phyloP scores from a whole-genome alignment of 805 yeast genomes.

The Clavispora santaluciae region DNA sequence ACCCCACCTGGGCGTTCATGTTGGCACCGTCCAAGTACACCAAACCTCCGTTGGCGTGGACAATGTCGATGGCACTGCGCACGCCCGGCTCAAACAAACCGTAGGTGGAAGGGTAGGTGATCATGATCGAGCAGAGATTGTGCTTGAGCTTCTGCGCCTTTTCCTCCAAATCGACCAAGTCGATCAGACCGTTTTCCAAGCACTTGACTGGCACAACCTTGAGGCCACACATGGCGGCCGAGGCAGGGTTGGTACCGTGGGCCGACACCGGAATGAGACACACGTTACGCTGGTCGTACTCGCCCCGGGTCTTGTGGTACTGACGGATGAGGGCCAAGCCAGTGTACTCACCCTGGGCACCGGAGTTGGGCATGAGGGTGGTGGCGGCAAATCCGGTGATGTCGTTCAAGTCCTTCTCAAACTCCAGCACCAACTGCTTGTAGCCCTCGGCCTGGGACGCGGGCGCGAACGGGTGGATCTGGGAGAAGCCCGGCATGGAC shows the following conservation, averaged over 20 bases:
- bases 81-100: slow-evolving; percentile 95
- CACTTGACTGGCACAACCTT: slow-evolving; percentile 93
- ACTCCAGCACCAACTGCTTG: slow-evolving; percentile 63
- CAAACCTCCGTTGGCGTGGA: slow-evolving; percentile 87
- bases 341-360: slow-evolving; percentile 97
- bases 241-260: slow-evolving; percentile 98
- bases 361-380: slow-evolving; percentile 93
- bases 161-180: slow-evolving; percentile 63
- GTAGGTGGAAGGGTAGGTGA: slow-evolving; percentile 95
- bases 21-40: slow-evolving; percentile 98
- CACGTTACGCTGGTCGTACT: slow-evolving; percentile 63
- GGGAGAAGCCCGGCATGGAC: slow-evolving; percentile 89
- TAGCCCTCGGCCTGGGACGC: slow-evolving; percentile 86
- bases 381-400: slow-evolving; percentile 92
- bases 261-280: slow-evolving; percentile 97
- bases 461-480: slow-evolving; percentile 92
- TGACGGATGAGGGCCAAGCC: slow-evolving; percentile 84
- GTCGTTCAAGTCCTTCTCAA: slow-evolving; percentile 80
- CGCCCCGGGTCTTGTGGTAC: slow-evolving; percentile 67
- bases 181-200: slow-evolving; percentile 78
- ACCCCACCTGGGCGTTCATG: slow-evolving; percentile 98
- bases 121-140: slow-evolving; percentile 85
- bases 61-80: slow-evolving; percentile 74
- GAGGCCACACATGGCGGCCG: slow-evolving; percentile 95
- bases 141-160: slow-evolving; percentile 69